Conservation (phyloP, 441 rosid species). For the Flueggea neowawraea region DNA sequence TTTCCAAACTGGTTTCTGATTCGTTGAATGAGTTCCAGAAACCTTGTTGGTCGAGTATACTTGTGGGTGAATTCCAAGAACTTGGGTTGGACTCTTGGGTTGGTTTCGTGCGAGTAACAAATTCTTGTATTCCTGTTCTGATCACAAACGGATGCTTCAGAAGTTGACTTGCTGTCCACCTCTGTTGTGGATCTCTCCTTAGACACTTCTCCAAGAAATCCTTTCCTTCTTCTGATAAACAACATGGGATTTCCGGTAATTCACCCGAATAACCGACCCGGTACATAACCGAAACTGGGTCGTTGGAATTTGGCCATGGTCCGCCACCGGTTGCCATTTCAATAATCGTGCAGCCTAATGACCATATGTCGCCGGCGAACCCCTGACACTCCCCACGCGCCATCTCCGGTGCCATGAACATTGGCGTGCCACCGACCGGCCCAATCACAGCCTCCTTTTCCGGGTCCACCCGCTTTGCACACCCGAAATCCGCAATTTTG, state of each 20-base stretch:
- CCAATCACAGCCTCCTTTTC: constrained; percentile 5
- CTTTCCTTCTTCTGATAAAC: constrained; percentile 54
- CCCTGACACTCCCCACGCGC: constrained; percentile 84
- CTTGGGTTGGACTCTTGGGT: constrained; percentile 22
- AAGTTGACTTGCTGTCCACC: constrained; percentile 65
- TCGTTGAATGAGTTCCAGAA: constrained; percentile 62
- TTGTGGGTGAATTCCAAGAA: constrained; percentile 67
- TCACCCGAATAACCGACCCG: constrained; percentile 53
- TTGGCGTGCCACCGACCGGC: constrained; percentile 52
- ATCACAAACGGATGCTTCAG: constrained; percentile 58
- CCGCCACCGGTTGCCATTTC: constrained; percentile 66
- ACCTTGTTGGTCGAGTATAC: constrained; percentile 51
- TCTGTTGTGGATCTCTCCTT: constrained; percentile 48
- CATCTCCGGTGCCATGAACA: constrained; percentile 86
- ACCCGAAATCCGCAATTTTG: constrained; percentile 74
- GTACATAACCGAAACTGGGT: constrained; percentile 50
- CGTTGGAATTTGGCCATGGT: constrained; percentile 40
- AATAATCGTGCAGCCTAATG: constrained; percentile 63
- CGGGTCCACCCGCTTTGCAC: constrained; percentile 43
- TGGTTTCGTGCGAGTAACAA: constrained; percentile 20
- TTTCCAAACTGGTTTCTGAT: constrained; percentile 15
- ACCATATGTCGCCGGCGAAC: constrained; percentile 57
- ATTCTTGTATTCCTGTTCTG: constrained; percentile 1
- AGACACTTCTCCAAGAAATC: constrained; percentile 77
- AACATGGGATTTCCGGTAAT: constrained; percentile 48